phyloP scores from a whole-genome alignment of 176 grass and related monocot species.

The Stipa capillata region DNA sequence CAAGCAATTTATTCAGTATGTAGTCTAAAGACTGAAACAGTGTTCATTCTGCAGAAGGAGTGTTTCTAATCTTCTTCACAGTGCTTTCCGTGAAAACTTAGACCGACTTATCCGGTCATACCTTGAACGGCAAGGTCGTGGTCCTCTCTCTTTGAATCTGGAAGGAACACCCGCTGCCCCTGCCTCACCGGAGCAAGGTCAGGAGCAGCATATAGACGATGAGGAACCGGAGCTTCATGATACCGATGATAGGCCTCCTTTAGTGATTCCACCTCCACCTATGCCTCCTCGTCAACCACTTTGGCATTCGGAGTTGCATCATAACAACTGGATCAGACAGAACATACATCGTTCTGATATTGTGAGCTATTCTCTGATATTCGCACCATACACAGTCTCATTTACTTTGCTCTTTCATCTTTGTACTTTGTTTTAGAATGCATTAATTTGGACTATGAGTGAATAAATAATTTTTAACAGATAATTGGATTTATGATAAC shows the following conservation, averaged over 20 bases:
- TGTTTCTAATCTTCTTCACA: conserved; percentile 94
- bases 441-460: neutral
- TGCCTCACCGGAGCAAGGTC: conserved; percentile 30
- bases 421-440: neutral
- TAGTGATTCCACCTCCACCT: conserved; percentile 70
- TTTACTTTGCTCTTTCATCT: neutral
- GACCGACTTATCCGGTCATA: conserved; percentile 84
- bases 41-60: conserved; percentile 64
- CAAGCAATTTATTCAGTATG: neutral
- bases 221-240: conserved; percentile 40
- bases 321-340: conserved; percentile 78
- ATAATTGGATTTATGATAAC: neutral
- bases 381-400: neutral
- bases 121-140: conserved; percentile 66
- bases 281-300: conserved; percentile 62
- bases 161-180: conserved; percentile 41
- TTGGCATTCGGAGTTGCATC: conserved; percentile 74
- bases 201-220: conserved; percentile 48
- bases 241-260: conserved; percentile 29
- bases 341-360: conserved; percentile 82
- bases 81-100: conserved; percentile 85
- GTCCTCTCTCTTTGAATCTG: conserved; percentile 61
- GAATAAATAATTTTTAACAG: neutral
- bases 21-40: conserved; percentile 9
- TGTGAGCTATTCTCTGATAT: conserved; percentile 44